These are phyloP conservation scores for Lepraria neglecta DNA, from an alignment of 495 filamentous ascomycete species.

Conservation along the genomic window DNA sequence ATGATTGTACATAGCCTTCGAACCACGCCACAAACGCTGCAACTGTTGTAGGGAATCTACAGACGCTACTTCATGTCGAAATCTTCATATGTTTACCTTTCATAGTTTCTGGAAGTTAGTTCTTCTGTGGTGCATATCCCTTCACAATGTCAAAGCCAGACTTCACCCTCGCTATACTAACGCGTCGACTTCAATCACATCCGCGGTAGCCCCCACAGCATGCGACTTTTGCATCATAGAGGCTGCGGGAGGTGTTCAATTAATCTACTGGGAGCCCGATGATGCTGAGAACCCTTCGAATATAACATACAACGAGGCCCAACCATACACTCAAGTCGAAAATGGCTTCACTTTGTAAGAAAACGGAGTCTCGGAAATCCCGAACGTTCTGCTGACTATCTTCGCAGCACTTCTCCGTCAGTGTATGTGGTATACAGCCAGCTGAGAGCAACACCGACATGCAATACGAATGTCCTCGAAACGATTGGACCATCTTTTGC, in stretches of 20 bases:
- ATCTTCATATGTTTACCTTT: not conserved
- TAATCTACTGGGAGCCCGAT: slow-evolving; percentile 20
- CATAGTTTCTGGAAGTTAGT: not conserved
- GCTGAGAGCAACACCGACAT: slow-evolving; percentile 17
- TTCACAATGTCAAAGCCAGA: not conserved
- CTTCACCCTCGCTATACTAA: not conserved
- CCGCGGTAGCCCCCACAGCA: not conserved
- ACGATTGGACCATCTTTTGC: slow-evolving; percentile 20
- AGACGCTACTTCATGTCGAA: not conserved
- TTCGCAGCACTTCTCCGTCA: slow-evolving; percentile 20
- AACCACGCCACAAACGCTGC: slow-evolving; percentile 3
- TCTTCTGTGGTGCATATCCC: not conserved
- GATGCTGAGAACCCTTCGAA: slow-evolving; percentile 6
- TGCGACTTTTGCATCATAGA: slow-evolving; percentile 20
- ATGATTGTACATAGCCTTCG: not conserved
- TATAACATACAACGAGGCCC: not conserved
- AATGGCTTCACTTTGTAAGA: slow-evolving; percentile 24
- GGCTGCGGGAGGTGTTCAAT: slow-evolving; percentile 16
- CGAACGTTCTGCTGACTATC: not conserved
- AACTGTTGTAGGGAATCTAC: not conserved
- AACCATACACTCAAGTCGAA: slow-evolving; percentile 15
- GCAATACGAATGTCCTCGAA: slow-evolving; percentile 10
- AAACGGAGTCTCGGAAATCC: not conserved
- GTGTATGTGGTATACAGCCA: slow-evolving; percentile 23
- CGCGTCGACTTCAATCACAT: not conserved